Base-by-base conservation (phyloP, 495 filamentous ascomycete species). In the Staphylotrichum longicolle region DNA sequence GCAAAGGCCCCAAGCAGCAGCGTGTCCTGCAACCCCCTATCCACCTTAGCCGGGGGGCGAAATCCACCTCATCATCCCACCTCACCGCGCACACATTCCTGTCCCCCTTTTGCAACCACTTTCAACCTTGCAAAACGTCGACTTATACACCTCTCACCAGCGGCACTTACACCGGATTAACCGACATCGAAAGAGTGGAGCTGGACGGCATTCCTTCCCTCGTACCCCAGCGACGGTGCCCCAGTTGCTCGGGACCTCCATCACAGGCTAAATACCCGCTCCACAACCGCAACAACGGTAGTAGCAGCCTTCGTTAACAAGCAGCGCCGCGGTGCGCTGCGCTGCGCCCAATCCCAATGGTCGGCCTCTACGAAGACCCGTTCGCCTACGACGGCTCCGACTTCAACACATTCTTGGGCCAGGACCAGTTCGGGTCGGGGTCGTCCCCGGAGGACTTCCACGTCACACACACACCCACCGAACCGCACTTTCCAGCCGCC, bases 181-280 rank as follows among this genome's bases (percentile, higher is more conserved):
- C 50, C 50, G 51, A 64, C 59, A 20, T 56, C n/a, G 12, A 54
- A 44, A 58, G 30, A 65, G 58, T 61, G 58, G 58, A 65, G 58
- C 58, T 50, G 37, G 41, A 37, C 54, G 34, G 57, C 51, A 51
- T 46, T 60, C 33, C 48, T 58, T 55, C 61, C 61, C 57, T 63
- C 55, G 4, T 27, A 42, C 55, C 50, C 58, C 40, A 53, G 42
- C 8, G 50, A 48, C 3, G 40, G 37, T 58, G 63, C 27, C 58
- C 63, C 63, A 62, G 55, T 39, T 35, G 45, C 49, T 40, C 47
- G 54, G 57, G 45, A n/a, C 41, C 33, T 54, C 45, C 35, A 54
- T 54, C 61, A 63, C 54, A 65, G 63, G 58, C 63, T 65, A 65
- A 65, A 65, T 65, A 55, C 15, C 54, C 62, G 58, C 47, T 65